Evolutionary conservation across 2,329 filamentous ascomycete genomes (phyloP), one percentile per base, ranked within the genome.

Genomic region (Sarocladium oryzae): DNA sequence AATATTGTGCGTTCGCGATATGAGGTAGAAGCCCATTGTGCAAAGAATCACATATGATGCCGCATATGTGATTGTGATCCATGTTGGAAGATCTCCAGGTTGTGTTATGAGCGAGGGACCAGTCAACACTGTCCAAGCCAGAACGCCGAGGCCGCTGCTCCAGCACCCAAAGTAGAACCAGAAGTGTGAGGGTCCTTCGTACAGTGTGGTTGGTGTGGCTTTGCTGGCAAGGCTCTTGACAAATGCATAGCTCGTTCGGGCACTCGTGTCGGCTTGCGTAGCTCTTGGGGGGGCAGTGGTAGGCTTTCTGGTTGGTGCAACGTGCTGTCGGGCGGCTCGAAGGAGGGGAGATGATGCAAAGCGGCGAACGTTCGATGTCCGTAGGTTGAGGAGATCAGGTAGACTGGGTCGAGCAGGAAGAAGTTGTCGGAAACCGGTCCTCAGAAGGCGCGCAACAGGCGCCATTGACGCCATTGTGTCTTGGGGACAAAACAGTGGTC

Each of bases 111-210:
- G 61, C 23, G 58, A 53, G 8, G 63, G 64, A 8, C 63, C 66
- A 15, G 68, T 70, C 48, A 69, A 53, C 9, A 53, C 57, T 4
- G 67, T 66, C 68, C 68, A 70, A 1, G 57, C 52, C 16, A 70
- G 53, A 26, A 70, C 63, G 7, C 60, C 77, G 20, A 72, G 54
- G 2, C 77, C 77, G 23, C 79, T 75, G 13, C 69, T 64, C 65
- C 84, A 83, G 61, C 79, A 80, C 41, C 79, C 77, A 57, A 79
- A 61, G 55, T 85, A 75, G 64, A 83, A 85, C 66, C 75, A 74
- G 52, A 77, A 77, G 59, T 87, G 83, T 1, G 82, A 81, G 13
- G 81, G 81, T 1, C 78, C 77, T 59, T 84, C 73, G 69, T 86
- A 89, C 38, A 89, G 71, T 2, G 78, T 66, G 7, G 84, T 81